phyloP scores from a whole-genome alignment of 2,329 filamentous ascomycete species.

The Alternaria conjuncta region DNA sequence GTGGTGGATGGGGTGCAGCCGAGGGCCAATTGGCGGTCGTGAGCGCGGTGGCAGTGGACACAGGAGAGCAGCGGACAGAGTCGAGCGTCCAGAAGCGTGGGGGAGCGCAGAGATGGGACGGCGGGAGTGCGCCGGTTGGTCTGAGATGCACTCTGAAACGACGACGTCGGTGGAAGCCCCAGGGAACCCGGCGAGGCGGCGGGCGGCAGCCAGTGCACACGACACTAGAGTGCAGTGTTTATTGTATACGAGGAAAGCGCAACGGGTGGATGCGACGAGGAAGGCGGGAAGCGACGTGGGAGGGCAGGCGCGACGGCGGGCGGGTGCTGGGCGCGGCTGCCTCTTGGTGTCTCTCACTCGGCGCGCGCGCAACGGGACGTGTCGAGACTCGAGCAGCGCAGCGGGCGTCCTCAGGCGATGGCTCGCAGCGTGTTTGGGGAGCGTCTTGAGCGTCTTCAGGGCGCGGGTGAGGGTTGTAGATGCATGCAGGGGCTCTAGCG shows the following conservation, averaged over 20 bases:
- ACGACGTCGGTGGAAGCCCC: conserved; percentile 27
- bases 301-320: conserved; percentile 16
- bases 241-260: conserved; percentile 14
- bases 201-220: conserved; percentile 8
- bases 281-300: conserved; percentile 10
- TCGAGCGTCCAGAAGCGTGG: conserved; percentile 24
- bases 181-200: conserved; percentile 17
- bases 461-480: conserved; percentile 4
- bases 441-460: neutral
- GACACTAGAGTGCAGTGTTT: conserved; percentile 3
- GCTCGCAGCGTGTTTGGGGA: neutral
- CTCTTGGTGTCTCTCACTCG: neutral
- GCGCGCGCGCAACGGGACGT: neutral
- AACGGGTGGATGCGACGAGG: conserved; percentile 11
- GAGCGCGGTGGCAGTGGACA: conserved; percentile 9
- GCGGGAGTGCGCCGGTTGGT: conserved; percentile 29
- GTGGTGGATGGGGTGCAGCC: conserved; percentile 11
- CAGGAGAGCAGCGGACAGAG: conserved; percentile 15
- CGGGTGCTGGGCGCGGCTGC: conserved; percentile 10
- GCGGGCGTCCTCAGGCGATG: neutral
- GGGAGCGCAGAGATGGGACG: conserved; percentile 19
- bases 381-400: conserved; percentile 1
- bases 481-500: conserved; percentile 21
- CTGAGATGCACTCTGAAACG: conserved; percentile 44
- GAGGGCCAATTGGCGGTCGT: conserved; percentile 22